Evolutionary conservation across 139 green algal species (phyloP).

Genomic region (Volvox africanus): DNA sequence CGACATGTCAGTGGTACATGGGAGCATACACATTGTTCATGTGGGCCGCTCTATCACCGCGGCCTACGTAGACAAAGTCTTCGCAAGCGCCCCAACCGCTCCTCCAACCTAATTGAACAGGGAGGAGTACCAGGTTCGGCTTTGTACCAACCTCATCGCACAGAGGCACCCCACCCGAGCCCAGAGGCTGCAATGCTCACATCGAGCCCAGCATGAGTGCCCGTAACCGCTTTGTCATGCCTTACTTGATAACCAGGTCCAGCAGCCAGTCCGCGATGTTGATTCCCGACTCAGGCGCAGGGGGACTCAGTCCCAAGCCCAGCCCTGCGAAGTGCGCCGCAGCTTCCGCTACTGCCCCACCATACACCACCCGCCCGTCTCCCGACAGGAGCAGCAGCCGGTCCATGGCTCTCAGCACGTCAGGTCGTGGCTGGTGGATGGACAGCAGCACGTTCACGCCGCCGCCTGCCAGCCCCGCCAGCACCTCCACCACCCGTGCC

Average conservation of each 20-base stretch:
- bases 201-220: too few relatives aligned
- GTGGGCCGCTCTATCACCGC: too few relatives aligned
- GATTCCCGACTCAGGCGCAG: conserved; percentile 43
- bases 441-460: conserved; percentile 74
- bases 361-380: conserved; percentile 70
- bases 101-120: too few relatives aligned
- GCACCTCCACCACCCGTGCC: conserved; percentile 77
- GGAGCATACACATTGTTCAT: too few relatives aligned
- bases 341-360: conserved; percentile 38
- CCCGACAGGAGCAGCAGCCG: conserved; percentile 68
- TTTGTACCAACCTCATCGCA: too few relatives aligned
- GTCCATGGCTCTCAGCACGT: conserved; percentile 77
- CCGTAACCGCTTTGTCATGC: too few relatives aligned
- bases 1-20: too few relatives aligned
- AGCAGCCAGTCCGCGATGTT: conserved; percentile 81
- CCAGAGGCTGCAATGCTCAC: too few relatives aligned
- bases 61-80: too few relatives aligned
- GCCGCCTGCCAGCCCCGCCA: conserved; percentile 59
- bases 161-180: too few relatives aligned
- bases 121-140: too few relatives aligned
- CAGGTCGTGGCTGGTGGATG: conserved; percentile 79
- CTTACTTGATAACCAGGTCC: conserved; percentile 74
- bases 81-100: too few relatives aligned
- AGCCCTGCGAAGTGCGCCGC: conserved; percentile 56
- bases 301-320: conserved; percentile 43